Conservation (phyloP, 129 eudicot species). For the Kitagawia praeruptora region DNA sequence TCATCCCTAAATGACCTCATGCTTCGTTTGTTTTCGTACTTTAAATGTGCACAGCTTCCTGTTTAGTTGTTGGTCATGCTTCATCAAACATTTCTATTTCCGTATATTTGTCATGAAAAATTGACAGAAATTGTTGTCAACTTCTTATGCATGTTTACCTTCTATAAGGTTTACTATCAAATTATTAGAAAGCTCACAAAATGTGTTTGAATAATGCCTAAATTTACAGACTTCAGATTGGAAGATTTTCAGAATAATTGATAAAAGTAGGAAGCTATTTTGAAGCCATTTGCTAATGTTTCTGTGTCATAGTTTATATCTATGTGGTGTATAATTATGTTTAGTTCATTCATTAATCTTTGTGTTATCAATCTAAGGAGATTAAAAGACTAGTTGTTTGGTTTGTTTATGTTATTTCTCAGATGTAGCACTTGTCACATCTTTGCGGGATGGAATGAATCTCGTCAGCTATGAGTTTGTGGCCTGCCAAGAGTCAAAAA, state of each 20-base stretch:
- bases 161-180: background rate
- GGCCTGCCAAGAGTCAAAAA: constrained; percentile 54
- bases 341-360: background rate
- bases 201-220: background rate
- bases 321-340: background rate
- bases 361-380: background rate
- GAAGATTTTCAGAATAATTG: background rate
- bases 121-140: background rate
- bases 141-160: background rate
- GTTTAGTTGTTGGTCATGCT: background rate
- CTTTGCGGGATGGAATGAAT: constrained; percentile 61
- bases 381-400: too few species aligned
- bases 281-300: background rate
- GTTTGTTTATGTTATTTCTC: constrained; percentile 4
- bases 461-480: constrained; percentile 66
- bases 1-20: background rate
- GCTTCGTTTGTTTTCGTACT: background rate
- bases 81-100: background rate
- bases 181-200: background rate
- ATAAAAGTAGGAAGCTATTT: background rate
- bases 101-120: background rate
- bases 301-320: background rate
- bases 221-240: background rate
- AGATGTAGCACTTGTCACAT: constrained; percentile 60
- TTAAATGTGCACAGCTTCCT: background rate